Conservation (phyloP, 1,139 yeast species). For the Kodamaea sp. region DNA sequence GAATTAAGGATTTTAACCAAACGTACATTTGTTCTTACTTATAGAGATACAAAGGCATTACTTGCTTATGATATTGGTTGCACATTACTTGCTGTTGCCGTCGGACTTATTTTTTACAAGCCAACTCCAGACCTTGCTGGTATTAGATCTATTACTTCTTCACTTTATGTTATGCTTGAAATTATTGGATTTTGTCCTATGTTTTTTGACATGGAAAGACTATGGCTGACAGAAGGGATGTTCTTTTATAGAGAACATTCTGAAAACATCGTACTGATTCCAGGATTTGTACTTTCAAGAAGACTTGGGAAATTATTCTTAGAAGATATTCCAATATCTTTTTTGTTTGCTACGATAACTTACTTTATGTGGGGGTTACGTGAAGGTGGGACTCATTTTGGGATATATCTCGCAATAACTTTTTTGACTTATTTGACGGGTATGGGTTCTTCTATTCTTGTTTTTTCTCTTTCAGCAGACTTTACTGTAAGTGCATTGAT, state of each 20-base stretch:
- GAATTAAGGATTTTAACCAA: slow-evolving; percentile 56
- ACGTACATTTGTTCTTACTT: slow-evolving; percentile 52
- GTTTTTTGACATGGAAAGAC: slow-evolving; percentile 68
- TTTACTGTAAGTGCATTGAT: slow-evolving; percentile 63
- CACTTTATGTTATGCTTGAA: slow-evolving; percentile 61
- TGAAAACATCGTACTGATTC: slow-evolving; percentile 63
- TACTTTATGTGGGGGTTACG: slow-evolving; percentile 80
- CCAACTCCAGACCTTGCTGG: slow-evolving; percentile 65
- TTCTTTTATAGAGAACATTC: slow-evolving; percentile 71
- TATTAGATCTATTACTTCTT: slow-evolving; percentile 60
- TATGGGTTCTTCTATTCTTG: slow-evolving; percentile 52
- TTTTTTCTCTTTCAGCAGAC: slow-evolving; percentile 60
- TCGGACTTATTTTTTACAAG: slow-evolving; percentile 76
- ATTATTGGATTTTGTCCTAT: slow-evolving; percentile 67
- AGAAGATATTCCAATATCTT: slow-evolving; percentile 67
- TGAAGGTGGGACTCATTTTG: slow-evolving; percentile 38
- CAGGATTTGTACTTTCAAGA: slow-evolving; percentile 67
- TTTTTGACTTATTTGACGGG: slow-evolving; percentile 56
- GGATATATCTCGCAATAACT: slow-evolving; percentile 56
- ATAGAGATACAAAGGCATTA: slow-evolving; percentile 58
- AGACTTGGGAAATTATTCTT: slow-evolving; percentile 61
- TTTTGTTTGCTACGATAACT: slow-evolving; percentile 56
- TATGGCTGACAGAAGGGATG: slow-evolving; percentile 65
- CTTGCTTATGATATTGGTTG: slow-evolving; percentile 55
- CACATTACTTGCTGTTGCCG: slow-evolving; percentile 51